Percentiles rank a stretch among this genome's conserved stretches.
phyloP scores from a whole-genome alignment of 805 yeast species.

The Cyberlindnera meyerae region DNA sequence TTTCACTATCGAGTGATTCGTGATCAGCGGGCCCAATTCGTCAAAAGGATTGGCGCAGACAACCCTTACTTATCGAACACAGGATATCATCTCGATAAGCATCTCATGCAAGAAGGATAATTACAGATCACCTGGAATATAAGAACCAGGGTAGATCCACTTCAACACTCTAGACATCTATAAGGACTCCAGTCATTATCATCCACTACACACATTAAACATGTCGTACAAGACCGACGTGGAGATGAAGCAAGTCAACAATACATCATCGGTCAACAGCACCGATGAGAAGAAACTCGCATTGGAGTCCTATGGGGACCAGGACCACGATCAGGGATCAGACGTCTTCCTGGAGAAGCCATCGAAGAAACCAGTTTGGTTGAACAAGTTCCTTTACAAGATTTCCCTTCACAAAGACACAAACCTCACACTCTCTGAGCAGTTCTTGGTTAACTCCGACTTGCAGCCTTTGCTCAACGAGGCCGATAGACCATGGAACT shows the following conservation, averaged over 20 bases:
- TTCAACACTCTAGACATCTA: no score
- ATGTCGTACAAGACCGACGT: conserved; percentile 1
- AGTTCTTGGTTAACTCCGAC: conserved; percentile 71
- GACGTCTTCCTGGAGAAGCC: conserved; percentile 8
- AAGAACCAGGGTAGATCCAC: no score
- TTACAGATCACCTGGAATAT: no score
- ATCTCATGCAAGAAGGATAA: no score
- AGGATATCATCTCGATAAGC: no score
- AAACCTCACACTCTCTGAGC: conserved; percentile 48
- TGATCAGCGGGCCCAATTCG: no score
- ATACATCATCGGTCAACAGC: no score
- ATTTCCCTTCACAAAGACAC: conserved; percentile 21
- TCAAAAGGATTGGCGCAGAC: no score
- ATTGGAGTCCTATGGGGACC: neutral
- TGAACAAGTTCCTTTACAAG: conserved; percentile 9
- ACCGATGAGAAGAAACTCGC: conserved; percentile 6
- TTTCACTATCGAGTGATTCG: no score
- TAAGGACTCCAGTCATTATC: no score
- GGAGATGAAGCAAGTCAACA: no score
- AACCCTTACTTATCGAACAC: no score
- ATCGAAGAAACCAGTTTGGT: conserved; percentile 7
- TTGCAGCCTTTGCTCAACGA: conserved; percentile 67
- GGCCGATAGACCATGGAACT: conserved; percentile 72
- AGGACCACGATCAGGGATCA: conserved; percentile 12
- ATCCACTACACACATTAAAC: neutral